Evolutionary conservation across 2,329 filamentous ascomycete species (phyloP).

Genomic region (Penicillium thymicola): DNA sequence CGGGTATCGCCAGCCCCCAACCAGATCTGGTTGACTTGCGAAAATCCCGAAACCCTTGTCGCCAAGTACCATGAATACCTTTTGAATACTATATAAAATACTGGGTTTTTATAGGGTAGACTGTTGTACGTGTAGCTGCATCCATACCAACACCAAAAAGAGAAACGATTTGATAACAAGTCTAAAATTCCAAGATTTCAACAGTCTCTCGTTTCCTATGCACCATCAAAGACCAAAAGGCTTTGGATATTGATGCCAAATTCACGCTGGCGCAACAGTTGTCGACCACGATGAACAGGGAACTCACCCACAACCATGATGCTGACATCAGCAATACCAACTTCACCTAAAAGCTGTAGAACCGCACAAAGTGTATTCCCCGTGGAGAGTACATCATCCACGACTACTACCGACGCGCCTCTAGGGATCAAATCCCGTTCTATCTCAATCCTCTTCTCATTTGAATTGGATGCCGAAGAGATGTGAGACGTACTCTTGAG

Average conservation of each 20-base stretch:
- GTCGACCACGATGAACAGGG: slow-evolving; percentile 52
- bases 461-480: slow-evolving; percentile 40
- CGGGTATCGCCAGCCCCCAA: no score
- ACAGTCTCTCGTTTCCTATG: neutral
- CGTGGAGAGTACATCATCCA: slow-evolving; percentile 60
- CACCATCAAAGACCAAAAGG: neutral
- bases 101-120: no score
- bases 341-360: slow-evolving; percentile 47
- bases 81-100: no score
- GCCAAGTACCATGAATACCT: no score
- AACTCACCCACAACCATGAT: slow-evolving; percentile 60
- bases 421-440: slow-evolving; percentile 40
- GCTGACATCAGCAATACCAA: slow-evolving; percentile 45
- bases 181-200: neutral
- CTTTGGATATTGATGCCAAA: neutral
- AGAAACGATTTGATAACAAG: neutral
- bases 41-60: no score
- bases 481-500: slow-evolving; percentile 53
- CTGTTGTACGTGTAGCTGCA: neutral
- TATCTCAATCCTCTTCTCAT: slow-evolving; percentile 51
- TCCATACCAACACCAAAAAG: neutral
- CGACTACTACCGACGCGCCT: slow-evolving; percentile 50
- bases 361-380: slow-evolving; percentile 55
- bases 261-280: slow-evolving; percentile 45
- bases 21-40: no score